A percentile compares a stretch with the other conserved stretches of the same genome.
Conservation (phyloP, 305 asterid genomes). For the Euphrasia arctica region DNA sequence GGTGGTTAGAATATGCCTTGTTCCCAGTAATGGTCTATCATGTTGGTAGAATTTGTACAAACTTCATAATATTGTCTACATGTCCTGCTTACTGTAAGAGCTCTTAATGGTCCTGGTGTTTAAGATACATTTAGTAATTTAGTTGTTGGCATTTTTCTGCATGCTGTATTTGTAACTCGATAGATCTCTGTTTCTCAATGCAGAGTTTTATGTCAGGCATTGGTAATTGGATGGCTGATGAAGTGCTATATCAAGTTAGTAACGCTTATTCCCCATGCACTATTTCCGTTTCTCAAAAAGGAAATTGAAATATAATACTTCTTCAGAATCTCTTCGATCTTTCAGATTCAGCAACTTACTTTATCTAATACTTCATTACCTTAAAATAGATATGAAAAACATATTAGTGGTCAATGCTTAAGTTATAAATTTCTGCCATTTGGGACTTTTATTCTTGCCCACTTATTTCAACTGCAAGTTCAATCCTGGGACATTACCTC, state of each 20-base stretch:
- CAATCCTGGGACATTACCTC: constrained; percentile 2
- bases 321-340: constrained; percentile 11
- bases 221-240: constrained; percentile 99
- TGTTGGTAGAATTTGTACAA: constrained; percentile 7
- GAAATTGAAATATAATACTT: constrained; percentile 17
- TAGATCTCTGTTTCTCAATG: constrained; percentile 32
- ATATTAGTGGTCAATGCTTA: neutral
- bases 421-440: constrained; percentile 15
- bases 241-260: constrained; percentile 87
- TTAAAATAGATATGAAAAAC: neutral
- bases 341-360: constrained; percentile 11
- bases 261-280: constrained; percentile 27
- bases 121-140: constrained; percentile 13
- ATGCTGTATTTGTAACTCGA: constrained; percentile 18
- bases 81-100: neutral
- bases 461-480: constrained; percentile 1
- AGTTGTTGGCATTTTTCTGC: constrained; percentile 25
- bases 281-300: constrained; percentile 15
- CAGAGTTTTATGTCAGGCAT: constrained; percentile 96
- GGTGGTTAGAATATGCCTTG: constrained; percentile 6
- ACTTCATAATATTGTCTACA: neutral
- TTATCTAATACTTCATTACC: neutral
- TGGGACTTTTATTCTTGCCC: constrained; percentile 11
- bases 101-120: neutral
- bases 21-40: neutral